Evolutionary conservation across 2,329 filamentous ascomycete genomes (phyloP).

Genomic region (Cyphellophora attinorum): DNA sequence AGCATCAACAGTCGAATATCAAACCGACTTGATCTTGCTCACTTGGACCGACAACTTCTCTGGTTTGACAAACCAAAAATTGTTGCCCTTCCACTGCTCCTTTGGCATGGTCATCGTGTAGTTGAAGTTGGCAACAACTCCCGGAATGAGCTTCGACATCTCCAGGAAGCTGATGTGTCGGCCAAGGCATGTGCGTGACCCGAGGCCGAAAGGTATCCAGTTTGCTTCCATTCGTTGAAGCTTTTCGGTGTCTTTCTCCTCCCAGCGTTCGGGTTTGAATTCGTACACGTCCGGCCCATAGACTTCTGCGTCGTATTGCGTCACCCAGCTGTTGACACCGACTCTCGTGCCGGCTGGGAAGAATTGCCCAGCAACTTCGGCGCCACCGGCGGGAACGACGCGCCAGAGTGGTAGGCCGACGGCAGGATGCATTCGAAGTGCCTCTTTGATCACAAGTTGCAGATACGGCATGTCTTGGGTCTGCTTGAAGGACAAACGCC

Average conservation of each 20-base stretch:
- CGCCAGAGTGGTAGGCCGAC: conserved; percentile 42
- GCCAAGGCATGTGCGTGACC: conserved; percentile 30
- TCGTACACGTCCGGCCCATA: conserved; percentile 33
- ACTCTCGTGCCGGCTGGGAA: conserved; percentile 34
- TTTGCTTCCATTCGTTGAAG: conserved; percentile 27
- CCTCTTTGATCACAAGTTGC: conserved; percentile 45
- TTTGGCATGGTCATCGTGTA: conserved; percentile 14
- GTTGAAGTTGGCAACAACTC: conserved; percentile 16
- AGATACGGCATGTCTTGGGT: conserved; percentile 56
- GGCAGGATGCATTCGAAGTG: conserved; percentile 41
- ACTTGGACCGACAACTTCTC: conserved; percentile 28
- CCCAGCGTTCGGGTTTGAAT: conserved; percentile 40
- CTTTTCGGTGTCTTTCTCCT: conserved; percentile 25
- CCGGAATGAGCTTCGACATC: conserved; percentile 22
- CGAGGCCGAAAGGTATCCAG: conserved; percentile 32
- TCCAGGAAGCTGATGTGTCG: conserved; percentile 21
- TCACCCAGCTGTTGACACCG: conserved; percentile 38
- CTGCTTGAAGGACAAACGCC: conserved; percentile 49
- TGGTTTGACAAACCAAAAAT: conserved; percentile 20
- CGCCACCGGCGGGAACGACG: conserved; percentile 36
- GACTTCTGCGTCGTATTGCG: conserved; percentile 34
- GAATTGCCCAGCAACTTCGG: conserved; percentile 29
- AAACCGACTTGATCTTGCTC: too few species aligned
- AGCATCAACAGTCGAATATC: too few species aligned
- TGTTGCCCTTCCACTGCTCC: conserved; percentile 13